phyloP scores from a whole-genome alignment of 2,329 filamentous ascomycete species.

The Colletotrichum phormii region DNA sequence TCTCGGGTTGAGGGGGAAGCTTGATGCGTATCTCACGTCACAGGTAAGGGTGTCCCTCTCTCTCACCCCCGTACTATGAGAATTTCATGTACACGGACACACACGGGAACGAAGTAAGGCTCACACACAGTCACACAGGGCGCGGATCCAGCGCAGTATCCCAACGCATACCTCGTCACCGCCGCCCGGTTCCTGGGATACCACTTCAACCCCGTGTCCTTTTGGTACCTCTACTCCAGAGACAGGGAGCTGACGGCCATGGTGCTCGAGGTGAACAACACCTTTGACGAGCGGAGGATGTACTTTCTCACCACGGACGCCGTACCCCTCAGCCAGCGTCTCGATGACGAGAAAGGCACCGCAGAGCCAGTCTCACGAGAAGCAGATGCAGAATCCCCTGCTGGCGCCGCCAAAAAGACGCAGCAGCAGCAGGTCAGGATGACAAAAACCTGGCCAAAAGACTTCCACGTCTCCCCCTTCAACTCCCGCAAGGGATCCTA shows the following conservation, averaged over 20 bases:
- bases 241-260: slow-evolving; percentile 70
- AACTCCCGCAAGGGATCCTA: slow-evolving; percentile 71
- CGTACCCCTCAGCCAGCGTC: slow-evolving; percentile 35
- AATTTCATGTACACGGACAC: too few species aligned
- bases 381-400: slow-evolving; percentile 31
- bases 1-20: slow-evolving; percentile 71
- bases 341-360: background rate
- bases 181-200: slow-evolving; percentile 77
- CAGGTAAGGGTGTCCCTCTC: slow-evolving; percentile 56
- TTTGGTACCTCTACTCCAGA: slow-evolving; percentile 80
- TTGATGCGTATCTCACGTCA: slow-evolving; percentile 68
- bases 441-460: slow-evolving; percentile 71
- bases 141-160: slow-evolving; percentile 69
- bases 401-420: slow-evolving; percentile 34
- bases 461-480: slow-evolving; percentile 83
- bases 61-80: too few species aligned
- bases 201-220: slow-evolving; percentile 80
- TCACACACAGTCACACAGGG: slow-evolving; percentile 53
- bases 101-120: background rate
- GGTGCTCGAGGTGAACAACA: slow-evolving; percentile 81
- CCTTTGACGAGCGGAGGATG: slow-evolving; percentile 77
- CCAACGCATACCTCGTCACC: slow-evolving; percentile 77
- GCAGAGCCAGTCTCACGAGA: slow-evolving; percentile 1
- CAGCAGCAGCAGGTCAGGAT: slow-evolving; percentile 46
- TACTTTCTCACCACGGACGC: slow-evolving; percentile 67